Evolutionary conservation across 768 basidiomycete species (phyloP), one percentile per base, ranked within the genome.

Genomic region (Astraeus odoratus): DNA sequence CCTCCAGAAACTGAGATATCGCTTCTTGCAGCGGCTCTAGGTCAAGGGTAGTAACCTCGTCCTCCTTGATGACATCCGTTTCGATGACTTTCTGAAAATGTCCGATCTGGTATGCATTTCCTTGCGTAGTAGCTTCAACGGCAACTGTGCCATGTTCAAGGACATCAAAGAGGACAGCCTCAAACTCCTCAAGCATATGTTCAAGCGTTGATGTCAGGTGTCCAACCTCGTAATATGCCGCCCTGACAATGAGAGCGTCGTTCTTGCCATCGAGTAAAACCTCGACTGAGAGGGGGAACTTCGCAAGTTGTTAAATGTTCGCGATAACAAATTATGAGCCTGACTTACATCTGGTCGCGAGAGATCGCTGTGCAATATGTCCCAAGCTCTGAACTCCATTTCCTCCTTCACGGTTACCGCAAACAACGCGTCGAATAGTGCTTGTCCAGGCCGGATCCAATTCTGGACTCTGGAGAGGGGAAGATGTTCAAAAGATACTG

Each of bases 401-500:
- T 50, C 44, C 22, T 66, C 57, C 43, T 58, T 53, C 35, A 52
- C n/a, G 5, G 46, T 59, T 25, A 65, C 54, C 1, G 60, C 64
- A 39, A 65, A 66, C 27, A 66, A 34, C 23, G 59, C 56, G 30
- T 65, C 64, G 34, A 65, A 59, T 18, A 66, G 47, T 8, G 46
- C 38, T 6, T 40, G 47, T 9, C 50, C 53, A 10, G 55, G 57
- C 9, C 52, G 45, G 33, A 66, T 46, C 64, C 60, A 66, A 22
- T 53, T 54, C 44, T 66, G 63, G 15, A 65, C 55, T 3, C 50
- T 52, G 36, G 57, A 54, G n/a, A 65, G 53, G 18, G 64, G 49
- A 19, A 65, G 42, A 36, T 62, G 55, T 48, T 65, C 64, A 43
- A 57, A 66, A 23, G 56, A 55, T 43, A 54, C 51, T 12, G 52